Base-by-base conservation (phyloP, 768 basidiomycete species). In the Neoboletus subvelutipes region DNA sequence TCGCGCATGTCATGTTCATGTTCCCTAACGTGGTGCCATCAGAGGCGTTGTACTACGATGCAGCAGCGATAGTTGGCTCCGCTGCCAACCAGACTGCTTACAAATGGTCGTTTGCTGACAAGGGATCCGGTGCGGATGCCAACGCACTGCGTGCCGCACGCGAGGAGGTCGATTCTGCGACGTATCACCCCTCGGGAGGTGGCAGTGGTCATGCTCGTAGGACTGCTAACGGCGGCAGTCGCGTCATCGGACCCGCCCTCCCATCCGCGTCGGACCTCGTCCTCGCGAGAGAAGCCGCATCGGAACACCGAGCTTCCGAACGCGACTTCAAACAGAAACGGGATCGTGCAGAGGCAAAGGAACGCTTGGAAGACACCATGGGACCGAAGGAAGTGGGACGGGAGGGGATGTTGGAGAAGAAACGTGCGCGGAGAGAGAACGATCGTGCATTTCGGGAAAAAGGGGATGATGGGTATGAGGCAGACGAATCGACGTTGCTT, bases 351-450 rank as follows among this genome's bases (percentile, higher is more conserved):
- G 86, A 88, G 60, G 83, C 80, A 18, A 86, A 84, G 65, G 87
- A 88, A 3, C 77, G 84, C 39, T 54, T 90, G 15, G 90, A 94
- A 65, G 91, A n/a, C n/a, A n/a, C n/a, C n/a, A n/a, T n/a, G n/a
- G n/a, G n/a, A n/a, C n/a, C n/a, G n/a, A n/a, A n/a, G 61, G 81
- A 84, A 57, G 84, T 89, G 5, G 94, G 94, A 1, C 78, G 85
- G 52, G 94, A 95, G 62, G 90, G 86, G 3, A 84, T 88, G 81
- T 69, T 94, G 58, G 94, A 95, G 76, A 94, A 94, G 78, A 92
- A 93, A 71, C 76, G 47, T 49, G 85, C 83, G 39, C 80, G 78
- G 59, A 78, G 92, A 59, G 92, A 91, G 60, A 76, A 76, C 15
- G 89, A 95, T 71, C 76, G 81, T 39, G 70, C 83, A 3, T 91